Conservation (phyloP, 2,329 filamentous ascomycete species). For the Sclerotinia trifoliorum region DNA sequence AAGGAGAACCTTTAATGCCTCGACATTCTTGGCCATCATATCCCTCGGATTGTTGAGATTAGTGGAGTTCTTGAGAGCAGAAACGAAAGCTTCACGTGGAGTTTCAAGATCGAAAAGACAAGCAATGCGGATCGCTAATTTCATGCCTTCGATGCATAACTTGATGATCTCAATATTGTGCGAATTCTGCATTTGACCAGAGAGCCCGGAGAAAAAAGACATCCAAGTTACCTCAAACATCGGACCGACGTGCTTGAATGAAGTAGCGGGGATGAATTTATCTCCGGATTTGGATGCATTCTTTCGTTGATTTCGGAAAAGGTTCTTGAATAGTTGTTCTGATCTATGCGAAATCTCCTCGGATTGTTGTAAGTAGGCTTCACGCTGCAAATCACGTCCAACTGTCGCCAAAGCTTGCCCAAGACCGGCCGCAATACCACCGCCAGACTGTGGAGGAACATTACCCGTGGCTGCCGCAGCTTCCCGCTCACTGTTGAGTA, state of each 20-base stretch:
- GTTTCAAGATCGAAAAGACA: slow-evolving; percentile 92
- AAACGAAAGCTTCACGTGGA: slow-evolving; percentile 92
- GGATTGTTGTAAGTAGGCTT: slow-evolving; percentile 91
- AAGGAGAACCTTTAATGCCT: slow-evolving; percentile 86
- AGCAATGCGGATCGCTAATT: slow-evolving; percentile 86
- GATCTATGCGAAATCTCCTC: slow-evolving; percentile 79
- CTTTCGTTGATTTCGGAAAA: slow-evolving; percentile 84
- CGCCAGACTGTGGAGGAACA: slow-evolving; percentile 55
- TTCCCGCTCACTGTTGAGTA: slow-evolving; percentile 87
- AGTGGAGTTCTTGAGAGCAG: slow-evolving; percentile 86
- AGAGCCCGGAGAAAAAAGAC: slow-evolving; percentile 94
- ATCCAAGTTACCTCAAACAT: slow-evolving; percentile 99
- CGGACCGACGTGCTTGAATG: slow-evolving; percentile 89
- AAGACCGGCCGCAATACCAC: slow-evolving; percentile 75
- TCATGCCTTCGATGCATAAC: slow-evolving; percentile 92
- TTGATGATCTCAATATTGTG: slow-evolving; percentile 91
- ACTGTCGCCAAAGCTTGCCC: slow-evolving; percentile 89
- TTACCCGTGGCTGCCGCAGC: slow-evolving; percentile 78
- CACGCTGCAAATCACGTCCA: slow-evolving; percentile 84
- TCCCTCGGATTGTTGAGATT: slow-evolving; percentile 95
- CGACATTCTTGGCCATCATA: slow-evolving; percentile 93
- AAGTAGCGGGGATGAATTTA: slow-evolving; percentile 88
- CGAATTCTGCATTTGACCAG: slow-evolving; percentile 87
- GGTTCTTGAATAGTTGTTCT: slow-evolving; percentile 86
- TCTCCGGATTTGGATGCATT: slow-evolving; percentile 67